These are phyloP conservation scores for Termitomyces sp. DNA, from an alignment of 768 basidiomycete species.

Conservation along the genomic window DNA sequence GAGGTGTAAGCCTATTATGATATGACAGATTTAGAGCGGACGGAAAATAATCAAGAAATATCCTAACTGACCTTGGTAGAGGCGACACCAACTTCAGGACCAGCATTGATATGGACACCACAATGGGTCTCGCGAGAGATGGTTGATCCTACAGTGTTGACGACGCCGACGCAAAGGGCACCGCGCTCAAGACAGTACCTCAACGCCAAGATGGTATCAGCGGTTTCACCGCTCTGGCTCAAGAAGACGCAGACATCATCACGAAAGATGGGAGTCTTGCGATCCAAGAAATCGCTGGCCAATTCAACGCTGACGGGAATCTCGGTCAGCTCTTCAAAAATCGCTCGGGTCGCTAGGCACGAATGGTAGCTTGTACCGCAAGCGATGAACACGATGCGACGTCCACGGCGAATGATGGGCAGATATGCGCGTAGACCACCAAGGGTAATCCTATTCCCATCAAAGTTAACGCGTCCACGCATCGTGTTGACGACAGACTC, in stretches of 20 bases:
- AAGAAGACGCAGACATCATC: slow-evolving; percentile 97
- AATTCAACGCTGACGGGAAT: slow-evolving; percentile 97
- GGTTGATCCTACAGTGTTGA: slow-evolving; percentile 98
- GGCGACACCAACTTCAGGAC: slow-evolving; percentile 98
- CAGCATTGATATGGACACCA: slow-evolving; percentile 99
- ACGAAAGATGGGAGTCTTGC: slow-evolving; percentile 98
- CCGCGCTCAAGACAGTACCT: slow-evolving; percentile 96
- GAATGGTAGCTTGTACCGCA: slow-evolving; percentile 99
- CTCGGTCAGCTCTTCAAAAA: slow-evolving; percentile 98
- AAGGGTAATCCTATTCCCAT: slow-evolving; percentile 83
- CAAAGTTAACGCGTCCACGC: slow-evolving; percentile 99
- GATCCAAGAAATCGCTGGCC: slow-evolving; percentile 96
- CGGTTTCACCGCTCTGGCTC: slow-evolving; percentile 97
- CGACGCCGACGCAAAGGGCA: slow-evolving; percentile 93
- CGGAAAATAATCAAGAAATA: background rate
- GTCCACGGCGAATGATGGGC: slow-evolving; percentile 89
- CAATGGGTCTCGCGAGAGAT: slow-evolving; percentile 98
- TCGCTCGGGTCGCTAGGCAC: slow-evolving; percentile 90
- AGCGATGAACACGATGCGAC: slow-evolving; percentile 95
- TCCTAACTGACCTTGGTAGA: slow-evolving; percentile 76
- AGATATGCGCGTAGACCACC: slow-evolving; percentile 95
- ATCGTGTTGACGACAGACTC: slow-evolving; percentile 99
- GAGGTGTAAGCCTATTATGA: slow-evolving; percentile 84
- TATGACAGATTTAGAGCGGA: slow-evolving; percentile 1
- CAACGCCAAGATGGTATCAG: slow-evolving; percentile 94